Conservation (phyloP, 345 rosid species). For the Cardamine chenopodiifolia region DNA sequence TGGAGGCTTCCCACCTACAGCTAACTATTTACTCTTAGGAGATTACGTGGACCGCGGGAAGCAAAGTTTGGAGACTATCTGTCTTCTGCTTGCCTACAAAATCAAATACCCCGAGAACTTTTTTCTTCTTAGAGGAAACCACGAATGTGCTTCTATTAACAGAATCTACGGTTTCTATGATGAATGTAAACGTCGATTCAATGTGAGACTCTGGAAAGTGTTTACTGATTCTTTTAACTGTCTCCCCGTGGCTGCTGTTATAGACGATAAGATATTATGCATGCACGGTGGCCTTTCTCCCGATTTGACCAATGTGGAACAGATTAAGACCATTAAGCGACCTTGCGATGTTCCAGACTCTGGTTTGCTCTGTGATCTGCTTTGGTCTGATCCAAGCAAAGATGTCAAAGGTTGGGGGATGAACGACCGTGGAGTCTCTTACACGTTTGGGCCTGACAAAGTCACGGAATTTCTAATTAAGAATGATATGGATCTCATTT, state of each 20-base stretch:
- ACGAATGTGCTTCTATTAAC: conserved; percentile 89
- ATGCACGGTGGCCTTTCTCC: conserved; percentile 99
- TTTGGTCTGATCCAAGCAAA: conserved; percentile 93
- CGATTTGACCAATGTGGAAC: conserved; percentile 68
- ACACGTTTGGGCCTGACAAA: conserved; percentile 82
- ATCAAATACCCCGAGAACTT: conserved; percentile 88
- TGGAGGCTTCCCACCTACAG: conserved; percentile 86
- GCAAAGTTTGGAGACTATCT: conserved; percentile 92
- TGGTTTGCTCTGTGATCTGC: conserved; percentile 90
- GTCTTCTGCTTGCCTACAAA: conserved; percentile 90
- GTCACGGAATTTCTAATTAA: conserved; percentile 73
- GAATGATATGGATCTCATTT: conserved; percentile 92
- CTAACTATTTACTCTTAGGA: conserved; percentile 87
- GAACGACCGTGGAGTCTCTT: conserved; percentile 94
- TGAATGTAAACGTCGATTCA: conserved; percentile 87
- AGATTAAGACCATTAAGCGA: conserved; percentile 69
- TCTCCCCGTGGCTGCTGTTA: conserved; percentile 93
- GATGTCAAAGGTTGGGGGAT: conserved; percentile 90
- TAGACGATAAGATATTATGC: conserved; percentile 89
- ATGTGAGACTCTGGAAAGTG: conserved; percentile 78
- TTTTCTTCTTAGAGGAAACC: conserved; percentile 88
- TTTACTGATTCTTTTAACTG: conserved; percentile 94
- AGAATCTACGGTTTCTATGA: conserved; percentile 94
- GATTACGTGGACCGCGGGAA: conserved; percentile 96
- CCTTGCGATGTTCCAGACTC: conserved; percentile 89